Evolutionary conservation across 495 filamentous ascomycete genomes (phyloP), one percentile per base, ranked within the genome.

Genomic region (Echria macrotheca): DNA sequence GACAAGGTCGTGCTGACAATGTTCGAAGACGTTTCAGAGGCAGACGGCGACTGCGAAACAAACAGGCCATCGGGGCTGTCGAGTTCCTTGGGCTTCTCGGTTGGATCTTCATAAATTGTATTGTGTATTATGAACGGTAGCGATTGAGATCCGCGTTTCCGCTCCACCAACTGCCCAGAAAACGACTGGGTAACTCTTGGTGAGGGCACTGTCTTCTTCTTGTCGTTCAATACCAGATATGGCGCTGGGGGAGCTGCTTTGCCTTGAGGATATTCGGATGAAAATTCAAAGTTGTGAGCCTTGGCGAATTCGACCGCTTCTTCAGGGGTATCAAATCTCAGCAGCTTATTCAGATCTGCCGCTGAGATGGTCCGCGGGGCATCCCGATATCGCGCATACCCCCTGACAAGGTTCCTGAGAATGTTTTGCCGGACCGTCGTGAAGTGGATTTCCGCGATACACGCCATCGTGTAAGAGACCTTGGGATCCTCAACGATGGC

Each of bases 371-470:
- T 89, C 39, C 86, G 79, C 3, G 83, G 84, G 19, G 81, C 84
- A 45, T 81, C 79, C 53, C 71, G 70, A 56, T 78, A 81, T 56
- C 79, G 78, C 4, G 82, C 78, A 47, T 77, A 76, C 1, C 78
- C 76, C 26, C 63, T 66, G 15, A 75, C 75, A 25, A 97, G 78
- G 2, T 82, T 77, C 47, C 82, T 82, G 36, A 97, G 74, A 4
- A 89, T 83, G 15, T 75, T 81, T 50, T 84, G 83, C 17, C 93
- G 87, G 19, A 97, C 72, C 12, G 80, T 70, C 43, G 83, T 86
- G 68, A 97, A 97, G 54, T 90, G 87, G 12, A 91, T 83, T 61
- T 96, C 91, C 2, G 91, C 90, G 31, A 96, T 84, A 63, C 91
- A 96, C 5, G 86, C 91, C 85, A 94, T 91, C 15, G 91, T 77